phyloP scores from a whole-genome alignment of 805 yeast species.

The Monosporozyma aerobia region DNA sequence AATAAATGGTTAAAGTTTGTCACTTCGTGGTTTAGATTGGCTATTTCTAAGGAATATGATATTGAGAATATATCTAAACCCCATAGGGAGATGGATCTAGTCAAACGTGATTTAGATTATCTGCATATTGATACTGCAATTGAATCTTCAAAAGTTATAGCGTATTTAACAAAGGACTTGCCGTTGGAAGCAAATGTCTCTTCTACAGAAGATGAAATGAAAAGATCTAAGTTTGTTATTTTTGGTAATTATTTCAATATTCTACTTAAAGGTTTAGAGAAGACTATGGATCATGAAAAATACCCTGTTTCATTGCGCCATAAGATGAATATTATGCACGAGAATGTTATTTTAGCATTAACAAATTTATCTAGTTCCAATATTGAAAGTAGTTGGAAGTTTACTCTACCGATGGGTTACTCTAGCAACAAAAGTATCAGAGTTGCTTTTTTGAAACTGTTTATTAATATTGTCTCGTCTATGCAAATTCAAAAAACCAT shows the following conservation, averaged over 20 bases:
- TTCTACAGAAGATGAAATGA: constrained; percentile 42
- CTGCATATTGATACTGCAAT: constrained; percentile 51
- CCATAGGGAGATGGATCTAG: constrained; percentile 30
- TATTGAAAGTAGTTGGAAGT: constrained; percentile 65
- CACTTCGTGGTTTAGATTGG: constrained; percentile 46
- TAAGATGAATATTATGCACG: constrained; percentile 48
- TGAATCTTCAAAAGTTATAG: constrained; percentile 53
- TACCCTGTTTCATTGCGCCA: constrained; percentile 37
- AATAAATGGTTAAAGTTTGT: constrained; percentile 39
- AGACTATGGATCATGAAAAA: constrained; percentile 28
- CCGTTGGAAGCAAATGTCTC: constrained; percentile 54
- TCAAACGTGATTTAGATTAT: constrained; percentile 37
- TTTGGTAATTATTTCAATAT: constrained; percentile 66
- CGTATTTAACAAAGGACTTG: constrained; percentile 45
- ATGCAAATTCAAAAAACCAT: constrained; percentile 21
- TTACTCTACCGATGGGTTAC: constrained; percentile 71
- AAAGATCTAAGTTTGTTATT: constrained; percentile 47
- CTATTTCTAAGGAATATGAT: constrained; percentile 36
- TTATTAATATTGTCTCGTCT: constrained; percentile 50
- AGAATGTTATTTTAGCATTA: constrained; percentile 54
- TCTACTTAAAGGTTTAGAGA: constrained; percentile 37
- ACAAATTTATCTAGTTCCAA: constrained; percentile 65
- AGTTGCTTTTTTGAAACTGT: constrained; percentile 67
- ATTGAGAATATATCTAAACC: constrained; percentile 24
- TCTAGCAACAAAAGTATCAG: constrained; percentile 58